A percentile compares a stretch with the other conserved stretches of the same genome.
These are phyloP conservation scores for Candida glaebosa DNA, from an alignment of 805 yeast genomes.

Conservation along the genomic window DNA sequence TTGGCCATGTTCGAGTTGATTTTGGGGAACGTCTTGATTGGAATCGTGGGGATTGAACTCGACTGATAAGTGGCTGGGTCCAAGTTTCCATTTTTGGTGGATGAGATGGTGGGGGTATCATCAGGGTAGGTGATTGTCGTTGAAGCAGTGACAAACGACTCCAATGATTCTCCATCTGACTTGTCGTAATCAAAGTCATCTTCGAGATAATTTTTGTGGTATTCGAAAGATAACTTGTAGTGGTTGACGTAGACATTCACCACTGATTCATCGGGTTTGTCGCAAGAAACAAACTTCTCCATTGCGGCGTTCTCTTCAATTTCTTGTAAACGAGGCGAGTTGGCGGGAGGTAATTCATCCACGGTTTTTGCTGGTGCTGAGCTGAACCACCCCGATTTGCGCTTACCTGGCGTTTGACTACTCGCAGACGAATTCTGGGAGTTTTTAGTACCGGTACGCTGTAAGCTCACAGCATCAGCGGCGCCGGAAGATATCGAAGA, in stretches of 20 bases:
- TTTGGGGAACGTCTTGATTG: not conserved
- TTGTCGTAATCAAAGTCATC: slow-evolving; percentile 10
- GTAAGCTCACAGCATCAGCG: slow-evolving; percentile 10
- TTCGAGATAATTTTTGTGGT: slow-evolving; percentile 9
- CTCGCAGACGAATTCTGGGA: slow-evolving; percentile 26
- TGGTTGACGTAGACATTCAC: slow-evolving; percentile 18
- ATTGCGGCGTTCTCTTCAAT: slow-evolving; percentile 23
- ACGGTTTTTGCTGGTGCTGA: slow-evolving; percentile 2
- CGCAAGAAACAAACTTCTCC: slow-evolving; percentile 21
- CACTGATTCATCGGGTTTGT: slow-evolving; percentile 18
- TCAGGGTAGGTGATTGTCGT: slow-evolving; percentile 22
- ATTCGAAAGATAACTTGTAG: slow-evolving; percentile 14
- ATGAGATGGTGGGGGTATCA: slow-evolving; percentile 7
- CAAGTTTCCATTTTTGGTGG: not conserved
- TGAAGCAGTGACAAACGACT: slow-evolving; percentile 31
- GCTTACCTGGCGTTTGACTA: slow-evolving; percentile 27
- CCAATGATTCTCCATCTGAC: slow-evolving; percentile 16
- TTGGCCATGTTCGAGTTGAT: not conserved
- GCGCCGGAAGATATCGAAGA: slow-evolving; percentile 16
- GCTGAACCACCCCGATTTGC: slow-evolving; percentile 24
- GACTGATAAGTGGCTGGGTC: not conserved
- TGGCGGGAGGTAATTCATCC: slow-evolving; percentile 12
- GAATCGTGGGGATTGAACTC: slow-evolving; percentile 1
- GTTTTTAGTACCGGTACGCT: slow-evolving; percentile 19
- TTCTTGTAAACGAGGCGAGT: slow-evolving; percentile 24